Evolutionary conservation across 1,284 basidiomycete genomes (phyloP).

Genomic region (Agaricales sp.): DNA sequence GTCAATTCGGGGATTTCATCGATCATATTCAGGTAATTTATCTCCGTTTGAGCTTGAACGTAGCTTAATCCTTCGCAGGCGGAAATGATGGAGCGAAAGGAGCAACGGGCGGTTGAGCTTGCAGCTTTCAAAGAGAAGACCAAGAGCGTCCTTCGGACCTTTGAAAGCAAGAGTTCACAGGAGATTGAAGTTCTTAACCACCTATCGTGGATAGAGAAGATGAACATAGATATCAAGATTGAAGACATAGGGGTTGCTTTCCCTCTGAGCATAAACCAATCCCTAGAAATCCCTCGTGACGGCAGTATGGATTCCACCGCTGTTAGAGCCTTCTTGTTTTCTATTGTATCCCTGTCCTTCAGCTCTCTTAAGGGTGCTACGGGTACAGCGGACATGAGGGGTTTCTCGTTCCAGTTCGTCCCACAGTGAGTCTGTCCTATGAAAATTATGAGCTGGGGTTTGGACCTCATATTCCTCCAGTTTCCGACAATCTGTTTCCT

Average conservation of each 20-base stretch:
- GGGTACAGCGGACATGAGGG: slow-evolving; percentile 63
- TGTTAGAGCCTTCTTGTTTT: slow-evolving; percentile 76
- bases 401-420: slow-evolving; percentile 79
- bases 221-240: slow-evolving; percentile 55
- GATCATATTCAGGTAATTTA: slow-evolving; percentile 63
- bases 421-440: slow-evolving; percentile 54
- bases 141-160: slow-evolving; percentile 57
- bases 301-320: slow-evolving; percentile 28
- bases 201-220: slow-evolving; percentile 50
- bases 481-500: slow-evolving; percentile 62
- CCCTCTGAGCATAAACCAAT: slow-evolving; percentile 53
- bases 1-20: slow-evolving; percentile 79
- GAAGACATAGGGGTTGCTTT: slow-evolving; percentile 78
- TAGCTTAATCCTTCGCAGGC: slow-evolving; percentile 29
- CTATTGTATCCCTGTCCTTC: slow-evolving; percentile 68
- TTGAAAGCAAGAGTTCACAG: slow-evolving; percentile 44
- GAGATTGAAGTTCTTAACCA: slow-evolving; percentile 28
- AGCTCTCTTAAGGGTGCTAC: slow-evolving; percentile 66
- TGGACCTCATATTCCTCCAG: slow-evolving; percentile 24
- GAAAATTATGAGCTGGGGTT: background rate
- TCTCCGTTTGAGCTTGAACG: slow-evolving; percentile 1
- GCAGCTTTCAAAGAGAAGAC: slow-evolving; percentile 79
- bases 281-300: slow-evolving; percentile 34
- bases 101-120: slow-evolving; percentile 66
- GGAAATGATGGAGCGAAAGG: slow-evolving; percentile 64